Conservation (phyloP, 805 yeast genomes). For the Kazachstania bromeliacearum region DNA sequence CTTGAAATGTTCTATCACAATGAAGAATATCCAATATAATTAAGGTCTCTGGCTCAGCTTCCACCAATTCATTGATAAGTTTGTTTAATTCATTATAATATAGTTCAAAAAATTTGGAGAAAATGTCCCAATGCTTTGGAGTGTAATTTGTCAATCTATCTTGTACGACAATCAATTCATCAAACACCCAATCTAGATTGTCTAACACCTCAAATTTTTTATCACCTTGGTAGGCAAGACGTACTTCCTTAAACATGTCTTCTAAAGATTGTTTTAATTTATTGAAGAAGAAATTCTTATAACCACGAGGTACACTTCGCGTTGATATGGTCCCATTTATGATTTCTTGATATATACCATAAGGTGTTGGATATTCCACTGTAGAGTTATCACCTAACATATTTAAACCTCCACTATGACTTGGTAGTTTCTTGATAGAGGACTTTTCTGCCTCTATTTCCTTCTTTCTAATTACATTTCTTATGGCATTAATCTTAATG, state of each 20-base stretch:
- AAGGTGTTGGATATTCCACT: conserved; percentile 22
- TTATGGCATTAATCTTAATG: conserved; percentile 36
- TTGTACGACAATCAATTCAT: conserved; percentile 61
- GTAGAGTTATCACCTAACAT: not conserved
- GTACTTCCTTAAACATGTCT: conserved; percentile 55
- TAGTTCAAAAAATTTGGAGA: conserved; percentile 47
- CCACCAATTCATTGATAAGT: conserved; percentile 54
- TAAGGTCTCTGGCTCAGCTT: conserved; percentile 70
- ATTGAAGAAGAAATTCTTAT: conserved; percentile 50
- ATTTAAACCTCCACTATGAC: conserved; percentile 5
- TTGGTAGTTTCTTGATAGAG: conserved; percentile 23
- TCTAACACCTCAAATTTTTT: conserved; percentile 51
- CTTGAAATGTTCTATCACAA: conserved; percentile 61
- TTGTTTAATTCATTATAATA: conserved; percentile 60
- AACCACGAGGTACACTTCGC: conserved; percentile 45
- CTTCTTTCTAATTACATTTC: conserved; percentile 26
- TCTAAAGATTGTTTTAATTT: conserved; percentile 50
- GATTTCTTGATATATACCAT: conserved; percentile 31
- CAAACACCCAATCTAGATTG: conserved; percentile 73
- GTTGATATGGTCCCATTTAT: conserved; percentile 35
- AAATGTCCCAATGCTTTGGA: conserved; percentile 69
- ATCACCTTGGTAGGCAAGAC: conserved; percentile 41
- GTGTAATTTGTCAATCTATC: conserved; percentile 48
- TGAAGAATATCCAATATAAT: conserved; percentile 64
- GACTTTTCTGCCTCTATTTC: conserved; percentile 24